phyloP scores from a whole-genome alignment of 2,329 filamentous ascomycete genomes.

The Nemania sp. region DNA sequence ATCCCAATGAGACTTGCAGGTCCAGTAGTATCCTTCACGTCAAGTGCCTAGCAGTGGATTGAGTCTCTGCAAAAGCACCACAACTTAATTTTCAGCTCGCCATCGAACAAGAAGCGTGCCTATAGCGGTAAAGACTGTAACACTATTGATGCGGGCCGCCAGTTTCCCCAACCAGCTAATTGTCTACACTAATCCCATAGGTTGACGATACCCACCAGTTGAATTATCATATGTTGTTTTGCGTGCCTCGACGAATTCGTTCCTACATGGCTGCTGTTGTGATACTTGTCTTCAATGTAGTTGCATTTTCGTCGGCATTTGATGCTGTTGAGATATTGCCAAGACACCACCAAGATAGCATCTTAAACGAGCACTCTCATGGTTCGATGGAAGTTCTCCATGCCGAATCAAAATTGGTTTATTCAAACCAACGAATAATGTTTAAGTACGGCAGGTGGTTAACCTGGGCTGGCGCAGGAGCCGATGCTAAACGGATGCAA shows the following conservation, averaged over 20 bases:
- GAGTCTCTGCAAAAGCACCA: neutral
- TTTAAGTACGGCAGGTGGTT: neutral
- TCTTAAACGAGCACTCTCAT: neutral
- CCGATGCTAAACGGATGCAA: neutral
- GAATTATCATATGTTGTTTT: neutral
- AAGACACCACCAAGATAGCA: neutral
- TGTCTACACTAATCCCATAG: neutral
- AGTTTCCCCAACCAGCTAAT: neutral
- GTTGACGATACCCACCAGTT: neutral
- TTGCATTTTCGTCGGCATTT: neutral
- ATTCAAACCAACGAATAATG: neutral
- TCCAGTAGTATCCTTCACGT: constrained; percentile 4
- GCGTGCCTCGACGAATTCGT: neutral
- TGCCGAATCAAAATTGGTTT: neutral
- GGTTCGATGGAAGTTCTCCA: neutral
- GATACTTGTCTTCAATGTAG: neutral
- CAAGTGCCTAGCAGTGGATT: no score
- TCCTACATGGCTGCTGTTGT: neutral
- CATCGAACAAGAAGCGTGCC: neutral
- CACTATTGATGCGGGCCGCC: constrained; percentile 24
- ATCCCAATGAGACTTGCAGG: neutral
- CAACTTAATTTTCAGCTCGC: constrained; percentile 1
- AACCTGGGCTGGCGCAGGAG: neutral
- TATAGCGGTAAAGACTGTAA: constrained; percentile 5
- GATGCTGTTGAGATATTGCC: neutral